Evolutionary conservation across 192 early-diverging fungal genomes (phyloP).

Genomic region (Haplosporangium gracile): DNA sequence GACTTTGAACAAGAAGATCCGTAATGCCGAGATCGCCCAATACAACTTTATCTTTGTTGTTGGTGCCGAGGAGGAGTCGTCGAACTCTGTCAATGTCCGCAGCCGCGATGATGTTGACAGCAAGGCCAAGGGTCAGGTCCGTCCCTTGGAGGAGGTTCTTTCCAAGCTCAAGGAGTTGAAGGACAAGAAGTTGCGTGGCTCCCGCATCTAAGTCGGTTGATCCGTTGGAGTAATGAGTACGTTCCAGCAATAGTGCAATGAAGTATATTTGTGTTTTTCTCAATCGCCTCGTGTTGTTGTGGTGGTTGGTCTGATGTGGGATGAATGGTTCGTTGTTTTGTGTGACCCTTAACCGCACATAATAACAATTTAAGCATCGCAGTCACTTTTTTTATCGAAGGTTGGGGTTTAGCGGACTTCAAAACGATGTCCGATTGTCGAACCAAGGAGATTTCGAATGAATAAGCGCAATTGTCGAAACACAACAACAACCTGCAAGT

Average conservation of each 20-base stretch:
- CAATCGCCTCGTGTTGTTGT: not conserved
- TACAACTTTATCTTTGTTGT: slow-evolving; percentile 99
- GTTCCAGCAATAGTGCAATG: not conserved
- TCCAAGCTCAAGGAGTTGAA: slow-evolving; percentile 77
- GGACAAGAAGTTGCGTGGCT: slow-evolving; percentile 69
- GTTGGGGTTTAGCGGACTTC: slow-evolving; percentile 27
- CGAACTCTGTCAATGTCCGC: slow-evolving; percentile 89
- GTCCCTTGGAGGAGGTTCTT: slow-evolving; percentile 79
- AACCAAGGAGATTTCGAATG: slow-evolving; percentile 38
- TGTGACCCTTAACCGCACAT: not conserved
- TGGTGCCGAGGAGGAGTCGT: slow-evolving; percentile 84
- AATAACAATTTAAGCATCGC: not conserved
- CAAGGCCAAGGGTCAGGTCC: slow-evolving; percentile 86
- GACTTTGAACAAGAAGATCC: slow-evolving; percentile 98
- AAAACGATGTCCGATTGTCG: slow-evolving; percentile 1
- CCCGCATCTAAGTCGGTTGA: slow-evolving; percentile 63
- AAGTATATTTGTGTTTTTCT: not conserved
- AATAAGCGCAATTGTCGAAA: slow-evolving; percentile 48
- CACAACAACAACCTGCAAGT: not conserved
- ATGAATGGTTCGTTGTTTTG: not conserved
- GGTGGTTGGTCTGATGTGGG: not conserved
- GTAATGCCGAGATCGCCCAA: slow-evolving; percentile 92
- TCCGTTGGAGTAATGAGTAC: not conserved
- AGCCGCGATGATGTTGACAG: slow-evolving; percentile 87
- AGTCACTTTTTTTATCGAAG: slow-evolving; percentile 15